A percentile compares a stretch with the other conserved stretches of the same genome.
phyloP scores from a whole-genome alignment of 345 rosid species.

The Cardamine resedifolia region DNA sequence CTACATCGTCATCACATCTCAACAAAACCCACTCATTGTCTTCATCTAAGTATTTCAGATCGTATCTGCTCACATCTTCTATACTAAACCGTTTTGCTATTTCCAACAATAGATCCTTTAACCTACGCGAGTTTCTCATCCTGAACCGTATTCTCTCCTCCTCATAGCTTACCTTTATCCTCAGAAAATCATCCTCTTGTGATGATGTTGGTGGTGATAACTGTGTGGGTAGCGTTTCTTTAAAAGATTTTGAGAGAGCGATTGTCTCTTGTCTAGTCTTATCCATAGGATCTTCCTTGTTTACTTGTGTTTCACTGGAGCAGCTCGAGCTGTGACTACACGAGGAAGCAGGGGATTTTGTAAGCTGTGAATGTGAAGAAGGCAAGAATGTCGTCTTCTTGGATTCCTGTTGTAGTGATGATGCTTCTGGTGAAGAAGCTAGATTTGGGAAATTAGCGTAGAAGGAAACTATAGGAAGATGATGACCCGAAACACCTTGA shows the following conservation, averaged over 20 bases:
- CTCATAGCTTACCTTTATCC: constrained; percentile 64
- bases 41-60: constrained; percentile 89
- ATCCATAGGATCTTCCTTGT: constrained; percentile 35
- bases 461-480: constrained; percentile 65
- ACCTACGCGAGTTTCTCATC: constrained; percentile 53
- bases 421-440: constrained; percentile 55
- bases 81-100: constrained; percentile 65
- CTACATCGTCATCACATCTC: constrained; percentile 87
- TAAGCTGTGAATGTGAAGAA: constrained; percentile 30
- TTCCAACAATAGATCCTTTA: constrained; percentile 56
- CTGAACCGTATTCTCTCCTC: constrained; percentile 72
- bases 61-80: constrained; percentile 53
- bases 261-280: constrained; percentile 32
- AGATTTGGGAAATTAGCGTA: constrained; percentile 64
- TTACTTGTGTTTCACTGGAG: constrained; percentile 58
- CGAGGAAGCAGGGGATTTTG: constrained; percentile 52
- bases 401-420: constrained; percentile 32
- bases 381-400: constrained; percentile 6
- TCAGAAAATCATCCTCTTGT: constrained; percentile 49
- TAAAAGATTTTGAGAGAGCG: constrained; percentile 47
- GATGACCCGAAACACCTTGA: constrained; percentile 64
- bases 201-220: constrained; percentile 38
- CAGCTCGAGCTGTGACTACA: constrained; percentile 72
- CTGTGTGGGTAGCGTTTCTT: constrained; percentile 26
- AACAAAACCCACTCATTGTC: constrained; percentile 87